phyloP scores from a whole-genome alignment of 805 yeast species.

The Candida sphagnicola region DNA sequence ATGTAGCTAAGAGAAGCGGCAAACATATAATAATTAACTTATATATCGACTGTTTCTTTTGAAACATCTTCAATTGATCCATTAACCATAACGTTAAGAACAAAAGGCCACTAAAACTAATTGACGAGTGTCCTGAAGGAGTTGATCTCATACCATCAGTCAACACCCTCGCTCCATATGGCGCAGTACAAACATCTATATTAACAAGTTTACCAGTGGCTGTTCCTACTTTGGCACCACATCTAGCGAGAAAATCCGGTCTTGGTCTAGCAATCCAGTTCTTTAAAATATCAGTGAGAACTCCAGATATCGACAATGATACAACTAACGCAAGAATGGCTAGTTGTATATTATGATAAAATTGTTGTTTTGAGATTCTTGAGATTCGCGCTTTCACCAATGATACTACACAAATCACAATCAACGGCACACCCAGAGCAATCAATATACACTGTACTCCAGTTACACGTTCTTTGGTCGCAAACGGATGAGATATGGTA shows the following conservation, averaged over 20 bases:
- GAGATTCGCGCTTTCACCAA: slow-evolving; percentile 3
- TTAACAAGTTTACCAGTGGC: slow-evolving; percentile 21
- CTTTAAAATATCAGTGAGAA: slow-evolving; percentile 33
- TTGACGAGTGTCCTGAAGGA: slow-evolving; percentile 56
- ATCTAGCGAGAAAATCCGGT: slow-evolving; percentile 31
- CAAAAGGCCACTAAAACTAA: slow-evolving; percentile 48
- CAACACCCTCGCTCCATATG: slow-evolving; percentile 25
- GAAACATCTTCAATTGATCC: slow-evolving; percentile 34
- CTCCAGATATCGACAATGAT: slow-evolving; percentile 27
- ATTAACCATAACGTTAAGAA: slow-evolving; percentile 46
- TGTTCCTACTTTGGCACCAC: slow-evolving; percentile 26
- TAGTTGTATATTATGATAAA: slow-evolving; percentile 18
- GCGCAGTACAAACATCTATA: slow-evolving; percentile 28
- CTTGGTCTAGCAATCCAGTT: slow-evolving; percentile 31
- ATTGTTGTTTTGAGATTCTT: slow-evolving; percentile 5
- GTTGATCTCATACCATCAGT: slow-evolving; percentile 53
- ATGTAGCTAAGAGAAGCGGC: slow-evolving; percentile 25
- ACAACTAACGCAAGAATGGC: slow-evolving; percentile 26
- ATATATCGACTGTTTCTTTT: slow-evolving; percentile 15
- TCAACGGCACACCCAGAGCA: slow-evolving; percentile 19
- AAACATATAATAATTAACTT: slow-evolving; percentile 15
- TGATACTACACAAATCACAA: slow-evolving; percentile 14
- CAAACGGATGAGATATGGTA: slow-evolving; percentile 34
- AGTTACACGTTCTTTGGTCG: slow-evolving; percentile 27
- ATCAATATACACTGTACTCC: slow-evolving; percentile 24